A percentile compares a stretch with the other conserved stretches of the same genome.
These are phyloP conservation scores for Fusarium austroafricanum DNA, from an alignment of 2,329 filamentous ascomycete genomes.

Conservation along the genomic window DNA sequence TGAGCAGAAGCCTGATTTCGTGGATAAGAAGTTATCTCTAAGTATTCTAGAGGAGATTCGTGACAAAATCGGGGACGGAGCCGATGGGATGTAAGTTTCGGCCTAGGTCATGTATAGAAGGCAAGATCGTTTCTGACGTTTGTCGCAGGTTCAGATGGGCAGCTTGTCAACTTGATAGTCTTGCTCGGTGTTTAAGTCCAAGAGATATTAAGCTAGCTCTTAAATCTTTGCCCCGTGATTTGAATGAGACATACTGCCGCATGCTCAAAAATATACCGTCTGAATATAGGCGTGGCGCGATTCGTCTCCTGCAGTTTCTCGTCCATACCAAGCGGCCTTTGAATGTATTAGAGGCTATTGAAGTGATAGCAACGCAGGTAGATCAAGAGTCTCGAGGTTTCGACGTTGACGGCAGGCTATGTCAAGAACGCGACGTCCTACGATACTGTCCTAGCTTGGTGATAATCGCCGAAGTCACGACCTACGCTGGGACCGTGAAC, in stretches of 20 bases:
- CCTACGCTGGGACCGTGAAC: no score
- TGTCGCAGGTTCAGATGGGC: not conserved
- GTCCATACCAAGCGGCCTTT: no score
- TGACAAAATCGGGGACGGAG: no score
- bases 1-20: slow-evolving; percentile 30
- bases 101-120: not conserved
- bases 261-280: not conserved
- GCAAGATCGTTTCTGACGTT: not conserved
- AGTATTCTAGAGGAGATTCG: slow-evolving; percentile 2
- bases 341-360: no score
- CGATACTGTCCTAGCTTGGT: no score
- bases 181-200: not conserved
- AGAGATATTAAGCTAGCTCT: not conserved
- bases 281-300: no score
- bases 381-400: no score
- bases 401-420: no score
- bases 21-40: slow-evolving; percentile 22
- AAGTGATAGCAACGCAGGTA: no score
- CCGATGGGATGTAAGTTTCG: not conserved
- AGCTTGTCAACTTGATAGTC: not conserved
- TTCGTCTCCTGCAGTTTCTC: no score
- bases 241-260: not conserved
- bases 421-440: no score
- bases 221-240: not conserved
- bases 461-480: no score